Evolutionary conservation across 352 stramenopile species (phyloP).

Genomic region (Globisporangium orthogonon): DNA sequence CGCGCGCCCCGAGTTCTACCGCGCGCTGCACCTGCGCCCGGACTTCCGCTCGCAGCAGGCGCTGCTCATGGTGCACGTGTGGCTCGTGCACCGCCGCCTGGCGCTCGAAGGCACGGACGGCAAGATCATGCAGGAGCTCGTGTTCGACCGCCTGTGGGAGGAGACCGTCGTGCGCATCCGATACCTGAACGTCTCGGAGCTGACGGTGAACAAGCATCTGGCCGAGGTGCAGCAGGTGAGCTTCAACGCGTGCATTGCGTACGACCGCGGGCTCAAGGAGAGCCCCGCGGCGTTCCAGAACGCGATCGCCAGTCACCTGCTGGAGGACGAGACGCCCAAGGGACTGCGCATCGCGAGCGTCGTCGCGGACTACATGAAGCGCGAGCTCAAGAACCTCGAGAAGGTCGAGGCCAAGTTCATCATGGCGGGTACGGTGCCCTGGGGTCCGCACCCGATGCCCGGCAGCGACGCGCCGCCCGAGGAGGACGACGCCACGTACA

Average conservation of each 20-base stretch:
- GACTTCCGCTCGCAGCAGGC: slow-evolving; percentile 92
- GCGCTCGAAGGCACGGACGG: slow-evolving; percentile 70
- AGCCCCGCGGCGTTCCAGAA: slow-evolving; percentile 42
- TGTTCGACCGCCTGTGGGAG: slow-evolving; percentile 97
- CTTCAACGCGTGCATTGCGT: slow-evolving; percentile 93
- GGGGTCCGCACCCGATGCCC: slow-evolving; percentile 31
- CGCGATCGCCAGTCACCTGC: slow-evolving; percentile 63
- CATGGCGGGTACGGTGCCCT: slow-evolving; percentile 69
- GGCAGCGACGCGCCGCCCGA: slow-evolving; percentile 5
- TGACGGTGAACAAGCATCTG: slow-evolving; percentile 96
- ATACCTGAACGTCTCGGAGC: slow-evolving; percentile 88
- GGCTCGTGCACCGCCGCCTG: slow-evolving; percentile 94
- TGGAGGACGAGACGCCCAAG: slow-evolving; percentile 57
- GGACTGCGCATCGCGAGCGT: slow-evolving; percentile 53
- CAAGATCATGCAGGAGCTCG: slow-evolving; percentile 90
- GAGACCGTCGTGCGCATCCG: slow-evolving; percentile 93
- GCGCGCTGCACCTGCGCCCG: slow-evolving; percentile 46
- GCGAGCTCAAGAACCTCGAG: slow-evolving; percentile 75
- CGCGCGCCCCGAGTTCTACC: slow-evolving; percentile 65
- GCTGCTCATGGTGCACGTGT: slow-evolving; percentile 93
- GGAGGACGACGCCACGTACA: slow-evolving; percentile 48
- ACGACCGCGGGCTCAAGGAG: slow-evolving; percentile 87
- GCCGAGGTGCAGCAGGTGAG: slow-evolving; percentile 94
- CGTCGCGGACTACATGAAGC: slow-evolving; percentile 69
- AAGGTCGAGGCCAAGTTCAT: slow-evolving; percentile 69